Base-by-base conservation (phyloP, 2,329 filamentous ascomycete genomes). In the Fonsecaea erecta region DNA sequence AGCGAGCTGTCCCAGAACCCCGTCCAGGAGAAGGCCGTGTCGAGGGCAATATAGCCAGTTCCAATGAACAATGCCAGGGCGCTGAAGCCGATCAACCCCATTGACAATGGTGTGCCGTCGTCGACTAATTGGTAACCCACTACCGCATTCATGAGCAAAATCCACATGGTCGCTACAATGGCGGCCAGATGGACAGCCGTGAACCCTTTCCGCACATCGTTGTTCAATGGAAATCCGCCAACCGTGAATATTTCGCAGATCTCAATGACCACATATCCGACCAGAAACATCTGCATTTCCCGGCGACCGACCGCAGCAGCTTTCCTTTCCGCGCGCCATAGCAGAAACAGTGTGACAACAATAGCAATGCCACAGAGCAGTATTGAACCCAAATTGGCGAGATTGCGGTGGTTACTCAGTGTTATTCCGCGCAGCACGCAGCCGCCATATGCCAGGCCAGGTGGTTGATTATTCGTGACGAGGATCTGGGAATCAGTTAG, bases 211-310 rank as follows among this genome's bases (percentile, higher is more conserved):
- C 93, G 88, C 64, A 91, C 90, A 56, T 80, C 86, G 59, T 83
- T 80, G 71, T 86, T 81, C 21, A 97, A 80, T 2, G 94, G 93
- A 73, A 99, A 94, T 32, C 89, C 91, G 71, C 95, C 95, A 37
- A 98, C 88, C 0, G 93, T 93, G 80, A 99, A 97, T 74, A 99
- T 97, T 77, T 98, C 95, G 79, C 93, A 97, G 73, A 99, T 91
- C 73, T 91, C 88, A 67, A 98, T 88, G 64, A 98, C 79, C 63
- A 96, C 90, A 77, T 92, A 99, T 57, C 90, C 89, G 48, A 91
- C 68, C 57, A 99, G 86, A 80, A 99, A 98, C 35, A 97, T 74
- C 83, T 99, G 95, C 86, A 99, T 98, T 79, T 99, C 95, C 78
- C 95, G 91, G 81, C 95, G 85, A 66, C 95, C 95, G 54, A 99